These are phyloP conservation scores for Lactifluus piperatus DNA, from an alignment of 768 basidiomycete species.

Conservation along the genomic window DNA sequence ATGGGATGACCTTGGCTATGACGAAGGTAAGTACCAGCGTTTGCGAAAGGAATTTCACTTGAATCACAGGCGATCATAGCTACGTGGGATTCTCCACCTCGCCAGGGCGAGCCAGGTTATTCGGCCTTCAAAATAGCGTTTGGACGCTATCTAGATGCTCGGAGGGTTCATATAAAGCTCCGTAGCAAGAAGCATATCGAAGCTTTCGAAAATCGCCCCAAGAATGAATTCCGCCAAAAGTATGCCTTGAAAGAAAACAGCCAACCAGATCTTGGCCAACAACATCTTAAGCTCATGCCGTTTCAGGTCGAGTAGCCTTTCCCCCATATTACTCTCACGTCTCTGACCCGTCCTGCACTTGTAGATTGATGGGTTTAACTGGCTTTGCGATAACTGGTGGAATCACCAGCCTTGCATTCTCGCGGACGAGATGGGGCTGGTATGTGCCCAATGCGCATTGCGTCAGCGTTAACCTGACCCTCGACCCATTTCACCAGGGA, in stretches of 20 bases:
- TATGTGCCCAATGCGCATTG: slow-evolving; percentile 26
- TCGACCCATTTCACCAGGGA: slow-evolving; percentile 39
- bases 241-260: slow-evolving; percentile 32
- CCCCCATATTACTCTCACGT: neutral
- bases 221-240: slow-evolving; percentile 43
- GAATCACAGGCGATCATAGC: slow-evolving; percentile 35
- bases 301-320: slow-evolving; percentile 56
- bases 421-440: slow-evolving; percentile 97
- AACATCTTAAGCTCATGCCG: slow-evolving; percentile 64
- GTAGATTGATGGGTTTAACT: slow-evolving; percentile 74
- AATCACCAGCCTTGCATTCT: slow-evolving; percentile 76
- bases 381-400: slow-evolving; percentile 87
- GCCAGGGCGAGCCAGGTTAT: slow-evolving; percentile 45
- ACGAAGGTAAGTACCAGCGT: slow-evolving; percentile 57
- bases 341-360: neutral
- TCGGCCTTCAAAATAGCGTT: slow-evolving; percentile 62
- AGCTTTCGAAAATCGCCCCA: slow-evolving; percentile 43
- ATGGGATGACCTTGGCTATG: slow-evolving; percentile 90
- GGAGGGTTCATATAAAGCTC: slow-evolving; percentile 48
- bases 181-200: slow-evolving; percentile 35
- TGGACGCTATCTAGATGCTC: slow-evolving; percentile 52
- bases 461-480: neutral
- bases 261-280: slow-evolving; percentile 63
- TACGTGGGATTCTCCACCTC: slow-evolving; percentile 90
- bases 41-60: slow-evolving; percentile 2